Percentiles rank a stretch among this genome's conserved stretches.
Conservation (phyloP, 108 stramenopile genomes). For the Cylindrotheca closterium region DNA sequence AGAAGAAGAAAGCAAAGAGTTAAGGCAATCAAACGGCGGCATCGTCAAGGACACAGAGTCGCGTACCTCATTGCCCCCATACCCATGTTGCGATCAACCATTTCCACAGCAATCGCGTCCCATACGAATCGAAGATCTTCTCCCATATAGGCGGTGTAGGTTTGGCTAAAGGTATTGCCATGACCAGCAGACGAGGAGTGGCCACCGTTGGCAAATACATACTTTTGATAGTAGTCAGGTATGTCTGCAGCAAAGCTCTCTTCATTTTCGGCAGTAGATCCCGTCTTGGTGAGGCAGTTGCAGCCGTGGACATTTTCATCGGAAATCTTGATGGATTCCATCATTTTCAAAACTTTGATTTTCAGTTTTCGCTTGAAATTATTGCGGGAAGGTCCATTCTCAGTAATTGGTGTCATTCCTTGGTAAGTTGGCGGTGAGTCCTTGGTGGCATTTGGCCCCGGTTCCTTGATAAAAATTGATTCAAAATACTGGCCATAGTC, state of each 20-base stretch:
- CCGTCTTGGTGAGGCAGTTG: background rate
- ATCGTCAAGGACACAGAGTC: too few relatives aligned
- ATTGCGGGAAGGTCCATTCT: constrained; percentile 18
- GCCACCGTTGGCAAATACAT: constrained; percentile 68
- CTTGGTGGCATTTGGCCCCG: background rate
- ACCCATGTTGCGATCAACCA: constrained; percentile 64
- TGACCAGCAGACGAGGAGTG: constrained; percentile 82
- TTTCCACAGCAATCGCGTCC: constrained; percentile 54
- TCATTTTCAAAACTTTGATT: constrained; percentile 40
- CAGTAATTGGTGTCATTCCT: background rate
- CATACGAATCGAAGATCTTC: constrained; percentile 42
- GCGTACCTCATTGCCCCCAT: constrained; percentile 60
- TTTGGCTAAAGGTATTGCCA: constrained; percentile 69
- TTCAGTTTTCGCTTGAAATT: constrained; percentile 35
- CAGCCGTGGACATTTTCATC: background rate
- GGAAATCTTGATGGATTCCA: background rate
- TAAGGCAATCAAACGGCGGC: too few relatives aligned
- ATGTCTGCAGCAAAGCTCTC: background rate
- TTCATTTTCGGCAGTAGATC: background rate
- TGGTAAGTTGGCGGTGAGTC: background rate
- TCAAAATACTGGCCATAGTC: constrained; percentile 47
- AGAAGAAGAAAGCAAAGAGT: too few relatives aligned
- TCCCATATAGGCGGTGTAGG: constrained; percentile 65
- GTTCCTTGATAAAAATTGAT: constrained; percentile 19
- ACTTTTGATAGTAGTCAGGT: constrained; percentile 3